Base-by-base conservation (phyloP, 2,329 filamentous ascomycete genomes). In the Clonostachys chloroleuca region DNA sequence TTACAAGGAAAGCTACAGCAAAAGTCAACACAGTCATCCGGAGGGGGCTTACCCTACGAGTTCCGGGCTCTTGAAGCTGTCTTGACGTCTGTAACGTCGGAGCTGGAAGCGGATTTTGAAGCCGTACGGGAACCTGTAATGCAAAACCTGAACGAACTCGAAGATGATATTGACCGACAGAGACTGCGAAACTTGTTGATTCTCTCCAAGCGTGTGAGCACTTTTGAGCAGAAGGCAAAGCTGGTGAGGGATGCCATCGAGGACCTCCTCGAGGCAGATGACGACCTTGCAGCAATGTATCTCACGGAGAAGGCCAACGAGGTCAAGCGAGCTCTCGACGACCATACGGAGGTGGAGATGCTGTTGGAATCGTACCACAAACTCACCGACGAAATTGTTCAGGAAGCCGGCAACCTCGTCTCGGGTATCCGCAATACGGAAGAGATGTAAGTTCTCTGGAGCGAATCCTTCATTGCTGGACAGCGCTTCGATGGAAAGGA, bases 331-430 rank as follows among this genome's bases (percentile, higher is more conserved):
- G 82, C 83, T 46, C 85, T 91, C 51, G 83, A 95, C 55, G 91
- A 96, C 58, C 92, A 97, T 60, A 94, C 92, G 24, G 94, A 99
- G 67, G 88, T 99, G 6, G 94, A 99, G 70, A 91, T 99, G 84
- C 76, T 99, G 43, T 74, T 99, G 5, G 94, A 99, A 65, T 96
- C 91, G 4, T 99, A 99, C 65, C 90, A 97, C 66, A 97, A 97
- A 66, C 86, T 99, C 40, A 92, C 91, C 55, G 94, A 99, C 62
- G 94, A 99, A 73, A 96, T 97, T 57, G 92, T 96, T 9, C 92
- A 99, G 67, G 89, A 95, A 52, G 90, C 91, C 14, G 88, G 90
- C 51, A 97, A 95, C 67, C 68, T 97, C 55, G 92, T 97, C 47
- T 92, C 88, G 10, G 91, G 89, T 55, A 99, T 99, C 64, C 83